phyloP scores from a whole-genome alignment of 495 filamentous ascomycete species.

The Xylaria longipes region DNA sequence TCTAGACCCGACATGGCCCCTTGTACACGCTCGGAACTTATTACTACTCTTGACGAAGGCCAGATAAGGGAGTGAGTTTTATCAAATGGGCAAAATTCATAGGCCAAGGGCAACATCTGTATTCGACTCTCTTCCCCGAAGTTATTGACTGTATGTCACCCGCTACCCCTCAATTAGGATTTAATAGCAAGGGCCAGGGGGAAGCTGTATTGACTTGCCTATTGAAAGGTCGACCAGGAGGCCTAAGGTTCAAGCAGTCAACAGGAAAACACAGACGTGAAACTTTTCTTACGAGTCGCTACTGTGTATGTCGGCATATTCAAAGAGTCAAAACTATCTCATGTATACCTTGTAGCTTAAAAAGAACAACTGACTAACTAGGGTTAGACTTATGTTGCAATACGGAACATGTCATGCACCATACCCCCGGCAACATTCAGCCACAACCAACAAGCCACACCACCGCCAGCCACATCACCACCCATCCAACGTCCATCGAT shows the following conservation, averaged over 20 bases:
- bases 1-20: not conserved
- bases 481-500: not conserved
- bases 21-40: not conserved
- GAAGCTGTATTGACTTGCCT: not conserved
- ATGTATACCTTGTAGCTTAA: not conserved
- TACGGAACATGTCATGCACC: not conserved
- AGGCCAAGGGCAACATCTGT: not conserved
- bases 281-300: not conserved
- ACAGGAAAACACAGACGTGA: not conserved
- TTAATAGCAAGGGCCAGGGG: not conserved
- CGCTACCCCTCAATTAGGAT: not conserved
- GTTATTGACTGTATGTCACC: not conserved
- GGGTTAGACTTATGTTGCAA: slow-evolving; percentile 2
- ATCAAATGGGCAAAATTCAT: not conserved
- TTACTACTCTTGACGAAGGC: not conserved
- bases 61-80: not conserved
- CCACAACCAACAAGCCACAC: not conserved
- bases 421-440: not conserved
- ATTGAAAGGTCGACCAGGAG: not conserved
- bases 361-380: not conserved
- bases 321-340: not conserved
- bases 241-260: not conserved
- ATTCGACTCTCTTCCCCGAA: not conserved
- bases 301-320: not conserved
- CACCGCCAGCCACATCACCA: not conserved